Percentiles rank a stretch among this genome's conserved stretches.
phyloP scores from a whole-genome alignment of 176 grass and related monocot species.

The Elymus sibiricus region DNA sequence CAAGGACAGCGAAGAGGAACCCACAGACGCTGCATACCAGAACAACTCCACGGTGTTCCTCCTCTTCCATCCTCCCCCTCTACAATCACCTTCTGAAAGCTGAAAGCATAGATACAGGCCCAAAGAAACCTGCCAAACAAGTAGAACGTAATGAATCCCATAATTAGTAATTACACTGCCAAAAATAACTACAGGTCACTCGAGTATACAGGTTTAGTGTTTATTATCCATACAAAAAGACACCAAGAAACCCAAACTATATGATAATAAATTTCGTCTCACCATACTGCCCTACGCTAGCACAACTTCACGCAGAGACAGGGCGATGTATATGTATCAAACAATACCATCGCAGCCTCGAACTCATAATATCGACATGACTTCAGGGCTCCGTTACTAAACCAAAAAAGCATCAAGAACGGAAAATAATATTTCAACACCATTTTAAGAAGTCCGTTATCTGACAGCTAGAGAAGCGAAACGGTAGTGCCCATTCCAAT shows the following conservation, averaged over 20 bases:
- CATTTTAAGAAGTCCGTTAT: background rate
- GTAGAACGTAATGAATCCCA: background rate
- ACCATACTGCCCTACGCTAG: background rate
- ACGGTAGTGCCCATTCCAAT: background rate
- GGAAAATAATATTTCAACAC: background rate
- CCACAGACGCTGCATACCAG: constrained; percentile 83
- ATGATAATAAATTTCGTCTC: constrained; percentile 5
- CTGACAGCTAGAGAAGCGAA: background rate
- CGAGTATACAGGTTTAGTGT: constrained; percentile 10
- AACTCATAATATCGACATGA: background rate
- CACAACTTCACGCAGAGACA: background rate
- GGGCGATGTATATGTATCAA: background rate
- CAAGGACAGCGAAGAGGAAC: constrained; percentile 76
- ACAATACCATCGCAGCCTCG: background rate
- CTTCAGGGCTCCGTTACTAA: background rate
- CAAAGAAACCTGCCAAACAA: constrained; percentile 27
- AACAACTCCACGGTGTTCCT: constrained; percentile 69
- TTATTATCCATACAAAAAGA: constrained; percentile 8
- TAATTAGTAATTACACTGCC: constrained; percentile 8
- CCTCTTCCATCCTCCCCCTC: constrained; percentile 73
- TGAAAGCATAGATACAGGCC: constrained; percentile 53
- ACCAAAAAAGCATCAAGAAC: background rate
- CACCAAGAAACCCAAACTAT: constrained; percentile 5
- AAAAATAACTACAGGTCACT: constrained; percentile 5
- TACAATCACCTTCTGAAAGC: constrained; percentile 45